phyloP scores from a whole-genome alignment of 2,329 filamentous ascomycete genomes.

The Cercospora zeina region DNA sequence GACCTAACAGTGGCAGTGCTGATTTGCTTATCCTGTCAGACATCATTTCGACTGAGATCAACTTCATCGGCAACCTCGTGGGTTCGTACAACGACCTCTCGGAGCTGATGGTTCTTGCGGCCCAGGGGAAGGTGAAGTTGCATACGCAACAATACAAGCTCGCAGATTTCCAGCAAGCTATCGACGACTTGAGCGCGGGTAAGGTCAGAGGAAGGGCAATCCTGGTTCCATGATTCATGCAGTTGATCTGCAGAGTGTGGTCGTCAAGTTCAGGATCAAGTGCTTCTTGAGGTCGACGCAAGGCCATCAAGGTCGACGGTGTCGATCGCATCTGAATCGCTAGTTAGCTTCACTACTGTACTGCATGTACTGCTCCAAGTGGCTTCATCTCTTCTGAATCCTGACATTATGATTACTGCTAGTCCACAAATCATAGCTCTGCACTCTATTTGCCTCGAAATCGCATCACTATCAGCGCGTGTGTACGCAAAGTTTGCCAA shows the following conservation, averaged over 20 bases:
- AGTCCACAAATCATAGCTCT: neutral
- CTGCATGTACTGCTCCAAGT: neutral
- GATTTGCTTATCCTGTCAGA: conserved; percentile 27
- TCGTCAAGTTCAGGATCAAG: neutral
- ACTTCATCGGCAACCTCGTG: conserved; percentile 33
- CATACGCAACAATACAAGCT: conserved; percentile 35
- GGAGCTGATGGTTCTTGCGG: conserved; percentile 33
- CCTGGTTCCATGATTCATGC: conserved; percentile 24
- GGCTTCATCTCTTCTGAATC: neutral
- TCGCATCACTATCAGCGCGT: neutral
- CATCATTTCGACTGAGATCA: conserved; percentile 35
- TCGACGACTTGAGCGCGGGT: conserved; percentile 31
- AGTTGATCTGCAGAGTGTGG: neutral
- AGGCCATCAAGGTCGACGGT: neutral
- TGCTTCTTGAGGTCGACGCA: neutral
- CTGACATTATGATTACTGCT: neutral
- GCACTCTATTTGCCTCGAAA: neutral
- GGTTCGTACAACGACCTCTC: conserved; percentile 32
- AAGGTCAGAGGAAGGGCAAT: conserved; percentile 33
- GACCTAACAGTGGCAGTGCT: neutral
- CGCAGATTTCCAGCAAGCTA: conserved; percentile 33
- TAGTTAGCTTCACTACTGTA: neutral
- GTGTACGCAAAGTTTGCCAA: neutral
- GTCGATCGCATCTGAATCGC: neutral
- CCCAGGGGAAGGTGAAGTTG: conserved; percentile 32